Base-by-base conservation (phyloP, 306 rosid genomes). In the Acacia melanoxylon region DNA sequence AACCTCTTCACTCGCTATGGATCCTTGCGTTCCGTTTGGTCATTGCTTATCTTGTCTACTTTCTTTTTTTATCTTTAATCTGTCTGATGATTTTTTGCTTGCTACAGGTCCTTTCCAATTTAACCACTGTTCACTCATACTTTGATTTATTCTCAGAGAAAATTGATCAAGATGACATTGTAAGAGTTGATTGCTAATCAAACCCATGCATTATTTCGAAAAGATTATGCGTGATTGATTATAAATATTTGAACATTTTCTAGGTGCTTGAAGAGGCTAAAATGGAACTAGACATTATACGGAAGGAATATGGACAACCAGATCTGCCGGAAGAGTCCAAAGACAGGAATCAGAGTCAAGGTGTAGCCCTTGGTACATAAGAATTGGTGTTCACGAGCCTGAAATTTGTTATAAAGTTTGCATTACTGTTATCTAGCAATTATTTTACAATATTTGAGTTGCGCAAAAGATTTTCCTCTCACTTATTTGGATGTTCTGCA, bases 211-310 rank as follows among this genome's bases (percentile, higher is more conserved):
- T 70, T 72, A 25, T 82, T 77, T 78, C 54, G 5, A 37, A 68
- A 63, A 42, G 41, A 62, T 19, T 61, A 35, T 74, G 68, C 71
- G 42, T 71, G 71, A 16, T 89, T 71, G 71, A 16, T 89, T 78
- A 46, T 52, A 70, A 66, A 77, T 80, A 75, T 46, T 77, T 82
- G 66, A 77, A 35, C 71, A 83, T 68, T 83, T 86, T 80, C 12
- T 86, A 94, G 98, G 97, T 91, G 86, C 76, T 91, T 44, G 97
- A 92, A 89, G 98, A 94, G 91, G 94, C 97, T 83, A 97, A 92
- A 88, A 77, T 94, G 76, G 98, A 94, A 76, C 88, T 92, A 83
- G 90, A 90, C 73, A 78, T 94, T 79, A 81, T 91, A 72, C 91
- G 77, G 82, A 90, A 91, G 82, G 98, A 91, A 80, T 79, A 84